phyloP scores from a whole-genome alignment of 2,329 filamentous ascomycete species.

The Hypomyces perniciosus region DNA sequence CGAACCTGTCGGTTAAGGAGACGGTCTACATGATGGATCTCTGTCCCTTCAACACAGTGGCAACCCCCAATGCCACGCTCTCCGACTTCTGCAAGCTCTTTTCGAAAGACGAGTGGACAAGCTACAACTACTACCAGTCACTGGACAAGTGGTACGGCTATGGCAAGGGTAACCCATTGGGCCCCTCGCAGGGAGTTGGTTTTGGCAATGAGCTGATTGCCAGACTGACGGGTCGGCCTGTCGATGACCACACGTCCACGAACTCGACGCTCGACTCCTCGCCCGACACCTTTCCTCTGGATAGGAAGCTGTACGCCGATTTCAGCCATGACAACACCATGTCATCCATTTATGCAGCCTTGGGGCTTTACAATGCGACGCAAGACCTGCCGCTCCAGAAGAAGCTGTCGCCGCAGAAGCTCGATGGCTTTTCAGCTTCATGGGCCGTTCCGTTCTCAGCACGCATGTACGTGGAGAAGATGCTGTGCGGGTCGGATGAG shows the following conservation, averaged over 20 bases:
- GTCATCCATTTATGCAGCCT: conserved; percentile 65
- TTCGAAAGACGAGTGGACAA: conserved; percentile 62
- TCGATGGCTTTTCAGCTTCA: conserved; percentile 64
- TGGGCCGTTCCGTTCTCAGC: conserved; percentile 80
- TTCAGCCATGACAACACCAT: conserved; percentile 92
- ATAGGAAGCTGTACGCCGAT: conserved; percentile 68
- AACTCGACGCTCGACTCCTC: conserved; percentile 71
- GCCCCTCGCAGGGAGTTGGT: conserved; percentile 78
- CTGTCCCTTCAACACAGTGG: conserved; percentile 80
- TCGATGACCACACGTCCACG: conserved; percentile 66
- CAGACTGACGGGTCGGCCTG: conserved; percentile 62
- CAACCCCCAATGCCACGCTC: conserved; percentile 41
- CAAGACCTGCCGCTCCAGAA: conserved; percentile 45
- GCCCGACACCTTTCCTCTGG: conserved; percentile 66
- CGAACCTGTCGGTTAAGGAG: conserved; percentile 56
- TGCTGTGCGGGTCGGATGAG: conserved; percentile 56
- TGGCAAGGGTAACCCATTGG: conserved; percentile 69
- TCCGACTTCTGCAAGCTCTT: conserved; percentile 76
- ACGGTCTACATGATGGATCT: conserved; percentile 77
- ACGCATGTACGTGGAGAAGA: conserved; percentile 82
- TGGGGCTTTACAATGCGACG: conserved; percentile 71
- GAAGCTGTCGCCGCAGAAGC: conserved; percentile 44
- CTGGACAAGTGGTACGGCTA: conserved; percentile 83
- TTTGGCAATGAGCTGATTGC: conserved; percentile 85
- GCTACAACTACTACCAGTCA: conserved; percentile 75